These are phyloP conservation scores for Tetradesmus obliquus DNA, from an alignment of 139 green algal genomes.

Conservation along the genomic window DNA sequence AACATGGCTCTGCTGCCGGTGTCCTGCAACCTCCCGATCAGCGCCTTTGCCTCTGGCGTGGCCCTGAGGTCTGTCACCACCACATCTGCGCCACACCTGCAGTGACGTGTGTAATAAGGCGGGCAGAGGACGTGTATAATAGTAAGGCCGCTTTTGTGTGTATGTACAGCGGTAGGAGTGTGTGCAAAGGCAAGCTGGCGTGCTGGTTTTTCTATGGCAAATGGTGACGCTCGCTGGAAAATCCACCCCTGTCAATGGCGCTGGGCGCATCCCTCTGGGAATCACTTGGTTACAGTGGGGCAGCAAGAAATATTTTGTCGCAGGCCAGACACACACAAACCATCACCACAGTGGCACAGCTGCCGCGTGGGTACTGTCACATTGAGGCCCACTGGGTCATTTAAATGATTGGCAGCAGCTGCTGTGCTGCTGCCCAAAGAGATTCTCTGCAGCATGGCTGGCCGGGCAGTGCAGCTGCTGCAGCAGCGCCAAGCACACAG, in stretches of 20 bases:
- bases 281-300: no score
- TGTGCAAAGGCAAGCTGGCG: neutral
- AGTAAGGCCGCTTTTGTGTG: neutral
- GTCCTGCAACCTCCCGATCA: neutral
- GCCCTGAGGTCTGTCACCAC: constrained; percentile 34
- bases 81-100: constrained; percentile 46
- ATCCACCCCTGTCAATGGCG: neutral
- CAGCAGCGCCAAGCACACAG: neutral
- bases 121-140: neutral
- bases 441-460: neutral
- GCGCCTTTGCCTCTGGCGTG: neutral
- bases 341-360: no score
- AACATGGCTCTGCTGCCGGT: neutral
- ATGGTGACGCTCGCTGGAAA: neutral
- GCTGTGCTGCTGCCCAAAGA: neutral
- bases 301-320: no score
- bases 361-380: no score
- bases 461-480: neutral
- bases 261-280: neutral
- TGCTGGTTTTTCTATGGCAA: neutral
- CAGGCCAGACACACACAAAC: no score
- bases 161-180: neutral
- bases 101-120: neutral
- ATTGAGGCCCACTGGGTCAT: neutral
- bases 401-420: neutral